Evolutionary conservation across 2,329 filamentous ascomycete genomes (phyloP), one percentile per base, ranked within the genome.

Genomic region (Colletotrichum sp.): DNA sequence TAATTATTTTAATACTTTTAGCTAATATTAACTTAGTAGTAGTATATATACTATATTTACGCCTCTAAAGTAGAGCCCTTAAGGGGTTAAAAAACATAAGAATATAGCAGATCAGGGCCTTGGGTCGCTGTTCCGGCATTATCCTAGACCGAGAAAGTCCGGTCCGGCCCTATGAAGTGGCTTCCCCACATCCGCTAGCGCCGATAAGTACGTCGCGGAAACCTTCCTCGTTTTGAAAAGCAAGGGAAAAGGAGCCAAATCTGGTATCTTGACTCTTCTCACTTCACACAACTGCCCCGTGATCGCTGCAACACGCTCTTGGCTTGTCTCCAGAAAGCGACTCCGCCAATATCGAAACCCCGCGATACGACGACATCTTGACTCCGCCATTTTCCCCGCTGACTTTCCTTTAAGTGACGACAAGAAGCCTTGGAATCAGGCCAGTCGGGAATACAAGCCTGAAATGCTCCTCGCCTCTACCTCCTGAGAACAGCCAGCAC

Each of bases 171-270:
- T 5, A 28, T 59, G 62, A 64, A 34, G 30, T 26, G 24, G 30
- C 12, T 64, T 72, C 62, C 28, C 62, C 69, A 68, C 63, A 28
- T 52, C n/a, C 32, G 34, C 34, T 68, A 67, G 69, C 69, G 69
- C 49, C 69, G 69, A 72, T 44, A 65, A 32, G 44, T 67, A 30
- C 32, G 39, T 68, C 71, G 71, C 71, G 65, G 65, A 73, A 70
- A 70, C 71, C 65, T 73, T 69, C 65, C 52, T 57, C n/a, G 26
- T 62, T 30, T 21, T 18, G 21, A 55, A 52, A 69, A 9, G n/a
- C 36, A 62, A n/a, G 39, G 13, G 32, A 30, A 24, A 32, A 55
- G 28, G 39, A 39, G 30, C 57, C 66, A 44, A 34, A 24, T 55
- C 44, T 32, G 26, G 15, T 69, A 60, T 69, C 57, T 26, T 36